A percentile compares a stretch with the other conserved stretches of the same genome.
phyloP scores from a whole-genome alignment of 176 grass and related monocot genomes.

The Hsuehochloa calcarea region DNA sequence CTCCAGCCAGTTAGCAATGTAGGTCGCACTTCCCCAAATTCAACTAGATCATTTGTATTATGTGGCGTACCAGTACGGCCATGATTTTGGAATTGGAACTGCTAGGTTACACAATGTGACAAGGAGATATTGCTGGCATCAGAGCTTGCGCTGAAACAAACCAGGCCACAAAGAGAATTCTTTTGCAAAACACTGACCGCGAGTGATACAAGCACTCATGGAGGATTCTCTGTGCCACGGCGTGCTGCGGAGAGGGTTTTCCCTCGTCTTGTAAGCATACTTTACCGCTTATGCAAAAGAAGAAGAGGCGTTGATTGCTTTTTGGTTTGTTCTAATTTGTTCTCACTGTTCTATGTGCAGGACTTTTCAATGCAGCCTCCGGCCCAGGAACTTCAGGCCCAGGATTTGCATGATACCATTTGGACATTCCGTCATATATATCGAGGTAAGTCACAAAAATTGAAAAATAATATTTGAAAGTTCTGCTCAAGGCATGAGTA shows the following conservation, averaged over 20 bases:
- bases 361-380: slow-evolving; percentile 75
- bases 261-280: slow-evolving; percentile 57
- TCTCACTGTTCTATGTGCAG: slow-evolving; percentile 26
- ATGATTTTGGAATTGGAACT: slow-evolving; percentile 34
- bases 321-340: slow-evolving; percentile 21
- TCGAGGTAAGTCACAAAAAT: slow-evolving; percentile 44
- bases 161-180: slow-evolving; percentile 58
- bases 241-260: slow-evolving; percentile 73
- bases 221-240: slow-evolving; percentile 81
- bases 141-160: slow-evolving; percentile 62
- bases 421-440: slow-evolving; percentile 87
- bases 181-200: slow-evolving; percentile 85
- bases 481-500: not conserved
- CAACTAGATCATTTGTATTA: slow-evolving; percentile 24
- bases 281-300: slow-evolving; percentile 8
- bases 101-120: slow-evolving; percentile 50
- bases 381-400: slow-evolving; percentile 68
- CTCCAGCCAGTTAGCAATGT: slow-evolving; percentile 77
- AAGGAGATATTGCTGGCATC: slow-evolving; percentile 60
- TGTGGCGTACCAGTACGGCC: slow-evolving; percentile 1
- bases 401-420: slow-evolving; percentile 61
- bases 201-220: slow-evolving; percentile 89
- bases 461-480: not conserved
- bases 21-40: slow-evolving; percentile 34
- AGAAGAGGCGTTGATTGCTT: not conserved